A percentile compares a stretch with the other conserved stretches of the same genome.
Evolutionary conservation across 2,329 filamentous ascomycete genomes (phyloP).

Genomic region (Hypoxylon sp.): DNA sequence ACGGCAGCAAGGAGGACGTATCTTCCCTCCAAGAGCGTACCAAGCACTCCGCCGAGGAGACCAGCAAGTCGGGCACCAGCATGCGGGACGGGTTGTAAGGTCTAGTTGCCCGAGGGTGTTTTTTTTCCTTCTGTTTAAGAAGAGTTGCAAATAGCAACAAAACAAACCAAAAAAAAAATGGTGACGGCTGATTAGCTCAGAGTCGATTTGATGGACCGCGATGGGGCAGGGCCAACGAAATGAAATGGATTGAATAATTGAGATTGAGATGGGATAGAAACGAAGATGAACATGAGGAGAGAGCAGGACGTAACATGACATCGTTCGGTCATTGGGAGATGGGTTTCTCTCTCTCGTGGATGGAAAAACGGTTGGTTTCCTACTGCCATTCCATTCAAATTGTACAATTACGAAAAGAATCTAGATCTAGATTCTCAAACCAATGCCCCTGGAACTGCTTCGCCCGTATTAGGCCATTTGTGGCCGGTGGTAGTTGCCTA

Average conservation of each 20-base stretch:
- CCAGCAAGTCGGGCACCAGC: slow-evolving; percentile 58
- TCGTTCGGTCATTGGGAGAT: slow-evolving; percentile 13
- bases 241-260: neutral
- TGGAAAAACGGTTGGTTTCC: neutral
- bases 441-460: no score
- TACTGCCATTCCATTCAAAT: slow-evolving; percentile 14
- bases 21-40: slow-evolving; percentile 66
- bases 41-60: slow-evolving; percentile 61
- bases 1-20: slow-evolving; percentile 53
- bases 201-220: slow-evolving; percentile 29
- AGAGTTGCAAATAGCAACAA: neutral
- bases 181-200: slow-evolving; percentile 21
- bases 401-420: slow-evolving; percentile 25
- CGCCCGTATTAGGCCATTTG: no score
- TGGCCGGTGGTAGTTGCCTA: no score
- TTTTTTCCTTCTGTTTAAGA: no score
- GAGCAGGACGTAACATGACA: slow-evolving; percentile 1
- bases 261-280: no score
- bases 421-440: slow-evolving; percentile 8
- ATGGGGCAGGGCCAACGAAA: slow-evolving; percentile 11
- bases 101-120: no score
- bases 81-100: slow-evolving; percentile 54
- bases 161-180: no score
- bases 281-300: neutral
- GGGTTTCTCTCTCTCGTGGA: slow-evolving; percentile 5